A percentile compares a stretch with the other conserved stretches of the same genome.
These are phyloP conservation scores for Veloboletus limbatus DNA, from an alignment of 1,284 basidiomycete species.

Conservation along the genomic window DNA sequence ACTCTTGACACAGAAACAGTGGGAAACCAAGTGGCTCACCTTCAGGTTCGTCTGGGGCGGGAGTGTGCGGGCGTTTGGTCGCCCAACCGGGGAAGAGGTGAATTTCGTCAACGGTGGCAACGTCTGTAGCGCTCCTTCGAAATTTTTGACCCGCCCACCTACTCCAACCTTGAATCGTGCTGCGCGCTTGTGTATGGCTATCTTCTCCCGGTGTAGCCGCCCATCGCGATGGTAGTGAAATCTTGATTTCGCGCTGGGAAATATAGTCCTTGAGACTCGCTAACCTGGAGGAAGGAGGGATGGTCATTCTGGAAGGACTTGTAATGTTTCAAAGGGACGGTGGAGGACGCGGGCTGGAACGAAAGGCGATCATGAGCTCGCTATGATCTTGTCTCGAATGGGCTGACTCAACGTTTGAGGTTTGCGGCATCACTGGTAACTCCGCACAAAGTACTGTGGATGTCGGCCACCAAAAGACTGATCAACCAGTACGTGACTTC, in stretches of 20 bases:
- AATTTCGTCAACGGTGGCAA: constrained; percentile 31
- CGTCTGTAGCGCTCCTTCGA: constrained; percentile 20
- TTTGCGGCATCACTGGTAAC: background rate
- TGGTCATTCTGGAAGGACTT: constrained; percentile 36
- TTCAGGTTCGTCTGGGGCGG: constrained; percentile 7
- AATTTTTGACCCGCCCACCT: constrained; percentile 52
- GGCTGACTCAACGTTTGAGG: background rate
- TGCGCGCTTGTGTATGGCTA: constrained; percentile 12
- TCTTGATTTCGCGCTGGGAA: constrained; percentile 36
- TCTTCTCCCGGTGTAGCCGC: constrained; percentile 12
- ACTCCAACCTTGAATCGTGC: constrained; percentile 38
- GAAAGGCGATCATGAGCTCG: constrained; percentile 10
- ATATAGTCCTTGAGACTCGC: constrained; percentile 44
- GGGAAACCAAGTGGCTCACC: constrained; percentile 13
- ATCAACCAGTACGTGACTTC: background rate
- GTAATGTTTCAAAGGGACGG: constrained; percentile 2
- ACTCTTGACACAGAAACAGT: background rate
- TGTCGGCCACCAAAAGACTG: constrained; percentile 3
- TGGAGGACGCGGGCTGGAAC: constrained; percentile 7
- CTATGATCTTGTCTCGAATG: background rate
- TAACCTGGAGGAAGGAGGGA: constrained; percentile 33
- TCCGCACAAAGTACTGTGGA: constrained; percentile 1
- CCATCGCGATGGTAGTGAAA: constrained; percentile 18
- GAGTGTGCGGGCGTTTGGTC: constrained; percentile 10
- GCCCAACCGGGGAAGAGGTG: constrained; percentile 38